Evolutionary conservation across 2,329 filamentous ascomycete species (phyloP).

Genomic region (Talaromyces pinophilus): DNA sequence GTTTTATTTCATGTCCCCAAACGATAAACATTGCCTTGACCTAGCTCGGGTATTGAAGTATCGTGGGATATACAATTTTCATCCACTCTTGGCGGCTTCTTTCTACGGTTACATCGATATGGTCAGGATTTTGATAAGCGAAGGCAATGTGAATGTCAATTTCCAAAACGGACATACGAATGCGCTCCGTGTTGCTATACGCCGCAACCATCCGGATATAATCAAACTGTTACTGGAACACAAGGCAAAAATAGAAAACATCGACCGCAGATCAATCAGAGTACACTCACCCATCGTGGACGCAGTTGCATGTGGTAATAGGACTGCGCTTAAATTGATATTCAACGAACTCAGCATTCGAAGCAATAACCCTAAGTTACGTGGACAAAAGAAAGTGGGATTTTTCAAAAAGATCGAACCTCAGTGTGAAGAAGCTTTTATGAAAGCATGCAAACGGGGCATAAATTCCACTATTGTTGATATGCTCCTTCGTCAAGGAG

Average conservation of each 20-base stretch:
- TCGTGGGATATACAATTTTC: not conserved
- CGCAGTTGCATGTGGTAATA: not conserved
- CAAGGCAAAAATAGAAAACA: not conserved
- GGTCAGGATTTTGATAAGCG: not conserved
- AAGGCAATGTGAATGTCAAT: not conserved
- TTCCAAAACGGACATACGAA: no score
- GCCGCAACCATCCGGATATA: not conserved
- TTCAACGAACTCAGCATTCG: conserved; percentile 1
- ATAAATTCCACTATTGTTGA: not conserved
- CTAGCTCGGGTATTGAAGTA: no score
- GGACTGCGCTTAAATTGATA: not conserved
- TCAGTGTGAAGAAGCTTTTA: not conserved
- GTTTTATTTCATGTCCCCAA: no score
- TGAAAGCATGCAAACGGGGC: not conserved
- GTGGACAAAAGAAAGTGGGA: not conserved
- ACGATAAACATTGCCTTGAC: no score
- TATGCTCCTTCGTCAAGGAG: not conserved
- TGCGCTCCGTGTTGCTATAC: not conserved
- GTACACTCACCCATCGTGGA: not conserved
- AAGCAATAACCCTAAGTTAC: not conserved
- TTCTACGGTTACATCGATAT: not conserved
- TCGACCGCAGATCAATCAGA: not conserved
- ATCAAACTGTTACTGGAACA: not conserved
- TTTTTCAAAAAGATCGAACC: not conserved
- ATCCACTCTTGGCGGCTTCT: conserved; percentile 8